Evolutionary conservation across 495 filamentous ascomycete species (phyloP).

Genomic region (Recurvomyces mirabilis): DNA sequence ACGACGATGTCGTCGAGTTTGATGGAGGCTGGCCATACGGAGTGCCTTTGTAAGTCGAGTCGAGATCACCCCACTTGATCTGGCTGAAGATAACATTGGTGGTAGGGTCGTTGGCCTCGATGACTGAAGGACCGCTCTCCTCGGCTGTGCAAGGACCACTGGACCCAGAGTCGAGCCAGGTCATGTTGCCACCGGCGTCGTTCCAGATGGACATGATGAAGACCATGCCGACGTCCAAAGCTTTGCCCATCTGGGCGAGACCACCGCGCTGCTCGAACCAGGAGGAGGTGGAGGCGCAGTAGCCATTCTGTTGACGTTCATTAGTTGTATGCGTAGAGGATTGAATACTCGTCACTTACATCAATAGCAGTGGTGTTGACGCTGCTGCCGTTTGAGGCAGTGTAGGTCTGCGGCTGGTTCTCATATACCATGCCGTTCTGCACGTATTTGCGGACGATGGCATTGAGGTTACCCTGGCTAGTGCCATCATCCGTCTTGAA

Average conservation of each 20-base stretch:
- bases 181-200: constrained; percentile 64
- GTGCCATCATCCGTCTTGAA: constrained; percentile 52
- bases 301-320: constrained; percentile 10
- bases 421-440: constrained; percentile 54
- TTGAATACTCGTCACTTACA: constrained; percentile 41
- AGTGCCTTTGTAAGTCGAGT: too few species aligned
- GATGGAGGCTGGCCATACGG: too few species aligned
- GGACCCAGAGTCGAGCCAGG: constrained; percentile 49
- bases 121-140: constrained; percentile 31
- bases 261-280: constrained; percentile 19
- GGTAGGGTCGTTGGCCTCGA: constrained; percentile 19
- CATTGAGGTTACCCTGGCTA: constrained; percentile 42
- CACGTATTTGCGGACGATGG: constrained; percentile 63
- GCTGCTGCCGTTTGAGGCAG: too few species aligned
- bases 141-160: constrained; percentile 48
- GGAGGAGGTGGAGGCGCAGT: constrained; percentile 7
- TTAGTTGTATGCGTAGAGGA: constrained; percentile 22
- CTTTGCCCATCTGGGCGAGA: constrained; percentile 26
- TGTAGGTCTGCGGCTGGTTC: too few species aligned
- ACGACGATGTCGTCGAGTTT: too few species aligned
- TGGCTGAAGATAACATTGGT: constrained; percentile 25
- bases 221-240: constrained; percentile 51
- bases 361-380: constrained; percentile 42
- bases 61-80: too few species aligned
- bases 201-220: constrained; percentile 56